Conservation (phyloP, 1,139 yeast species). For the Candida neerlandica region DNA sequence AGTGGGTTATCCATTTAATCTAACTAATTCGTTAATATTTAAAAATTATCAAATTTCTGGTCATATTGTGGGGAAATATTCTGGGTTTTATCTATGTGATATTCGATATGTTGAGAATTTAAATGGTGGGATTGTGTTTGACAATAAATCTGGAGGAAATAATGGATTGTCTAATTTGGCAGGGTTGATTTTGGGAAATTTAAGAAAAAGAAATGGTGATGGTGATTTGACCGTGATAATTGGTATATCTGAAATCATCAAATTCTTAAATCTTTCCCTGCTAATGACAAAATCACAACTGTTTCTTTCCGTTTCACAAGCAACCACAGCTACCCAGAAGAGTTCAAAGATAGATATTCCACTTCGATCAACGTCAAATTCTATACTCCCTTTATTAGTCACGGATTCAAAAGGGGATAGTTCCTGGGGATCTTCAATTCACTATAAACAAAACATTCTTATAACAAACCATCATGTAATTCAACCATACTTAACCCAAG, state of each 20-base stretch:
- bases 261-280: slow-evolving; percentile 9
- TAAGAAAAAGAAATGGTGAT: slow-evolving; percentile 57
- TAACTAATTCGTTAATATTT: slow-evolving; percentile 61
- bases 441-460: slow-evolving; percentile 27
- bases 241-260: slow-evolving; percentile 44
- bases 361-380: not conserved
- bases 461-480: slow-evolving; percentile 43
- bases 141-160: not conserved
- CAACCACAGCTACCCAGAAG: not conserved
- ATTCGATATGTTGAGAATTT: slow-evolving; percentile 62
- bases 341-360: no score
- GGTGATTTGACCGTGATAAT: slow-evolving; percentile 57
- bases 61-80: slow-evolving; percentile 31
- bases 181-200: slow-evolving; percentile 58
- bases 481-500: slow-evolving; percentile 20
- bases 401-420: slow-evolving; percentile 6
- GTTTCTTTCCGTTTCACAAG: no score
- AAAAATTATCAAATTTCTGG: slow-evolving; percentile 51
- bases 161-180: slow-evolving; percentile 22
- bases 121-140: slow-evolving; percentile 56
- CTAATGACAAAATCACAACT: not conserved
- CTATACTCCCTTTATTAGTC: slow-evolving; percentile 11
- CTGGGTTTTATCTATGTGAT: slow-evolving; percentile 48
- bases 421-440: slow-evolving; percentile 43
- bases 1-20: slow-evolving; percentile 56